phyloP scores from a whole-genome alignment of 78 protist genomes.

The Polysphondylium violaceum region DNA sequence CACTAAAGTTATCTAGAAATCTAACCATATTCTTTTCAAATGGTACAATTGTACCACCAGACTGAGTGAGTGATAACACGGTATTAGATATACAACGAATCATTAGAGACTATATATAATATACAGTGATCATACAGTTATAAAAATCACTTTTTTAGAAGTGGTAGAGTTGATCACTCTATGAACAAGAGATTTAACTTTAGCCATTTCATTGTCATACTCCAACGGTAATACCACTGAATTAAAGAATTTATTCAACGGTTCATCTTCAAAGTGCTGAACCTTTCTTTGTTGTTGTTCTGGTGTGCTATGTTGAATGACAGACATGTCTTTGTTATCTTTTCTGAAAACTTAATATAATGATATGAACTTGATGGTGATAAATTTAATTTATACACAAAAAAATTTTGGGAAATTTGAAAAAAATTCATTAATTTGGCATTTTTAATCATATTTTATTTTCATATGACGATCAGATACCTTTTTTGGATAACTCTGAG shows the following conservation, averaged over 20 bases:
- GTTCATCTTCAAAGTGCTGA: too few species aligned
- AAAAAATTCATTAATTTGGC: too few species aligned
- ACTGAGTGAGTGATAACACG: slow-evolving; percentile 12
- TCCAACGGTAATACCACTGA: slow-evolving; percentile 20
- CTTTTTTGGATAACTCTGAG: too few species aligned
- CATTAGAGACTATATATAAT: not conserved
- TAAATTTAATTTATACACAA: too few species aligned
- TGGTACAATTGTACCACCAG: slow-evolving; percentile 88
- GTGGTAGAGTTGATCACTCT: slow-evolving; percentile 5
- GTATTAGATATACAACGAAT: not conserved
- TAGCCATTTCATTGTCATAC: slow-evolving; percentile 3
- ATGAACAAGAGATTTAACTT: slow-evolving; percentile 4
- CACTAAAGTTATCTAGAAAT: slow-evolving; percentile 86
- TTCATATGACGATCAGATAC: too few species aligned
- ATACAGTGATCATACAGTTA: slow-evolving; percentile 40
- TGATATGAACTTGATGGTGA: too few species aligned
- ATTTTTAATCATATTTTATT: too few species aligned
- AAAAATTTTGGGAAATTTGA: too few species aligned
- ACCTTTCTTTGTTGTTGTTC: too few species aligned
- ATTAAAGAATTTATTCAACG: slow-evolving; percentile 5
- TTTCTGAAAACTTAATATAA: too few species aligned
- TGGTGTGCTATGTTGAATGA: too few species aligned
- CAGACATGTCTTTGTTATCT: too few species aligned
- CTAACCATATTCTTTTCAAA: slow-evolving; percentile 88
- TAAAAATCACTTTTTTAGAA: slow-evolving; percentile 46